A percentile compares a stretch with the other conserved stretches of the same genome.
These are phyloP conservation scores for Globisporangium perplexum DNA, from an alignment of 352 stramenopile species.

Conservation along the genomic window DNA sequence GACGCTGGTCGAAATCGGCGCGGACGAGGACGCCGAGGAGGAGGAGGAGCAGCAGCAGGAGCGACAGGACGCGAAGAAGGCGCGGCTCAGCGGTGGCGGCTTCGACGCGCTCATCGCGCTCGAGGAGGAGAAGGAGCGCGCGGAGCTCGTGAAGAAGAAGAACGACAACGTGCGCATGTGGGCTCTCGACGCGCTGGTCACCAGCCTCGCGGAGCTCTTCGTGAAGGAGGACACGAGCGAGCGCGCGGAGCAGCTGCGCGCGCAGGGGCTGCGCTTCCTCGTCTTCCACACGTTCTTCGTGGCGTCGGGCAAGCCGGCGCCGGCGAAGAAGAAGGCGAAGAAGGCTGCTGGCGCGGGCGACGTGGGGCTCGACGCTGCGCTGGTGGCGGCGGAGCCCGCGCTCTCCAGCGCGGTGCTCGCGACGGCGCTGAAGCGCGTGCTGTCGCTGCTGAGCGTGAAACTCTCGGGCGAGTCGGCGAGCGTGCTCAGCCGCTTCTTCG, in stretches of 20 bases:
- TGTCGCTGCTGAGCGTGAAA: constrained; percentile 52
- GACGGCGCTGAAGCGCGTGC: constrained; percentile 58
- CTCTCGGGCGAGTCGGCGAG: constrained; percentile 34
- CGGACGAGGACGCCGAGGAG: constrained; percentile 29
- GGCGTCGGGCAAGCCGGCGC: constrained; percentile 18
- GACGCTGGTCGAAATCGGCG: constrained; percentile 38
- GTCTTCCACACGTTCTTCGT: constrained; percentile 69
- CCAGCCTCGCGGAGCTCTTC: constrained; percentile 35
- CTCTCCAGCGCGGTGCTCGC: constrained; percentile 40
- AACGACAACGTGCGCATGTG: constrained; percentile 65
- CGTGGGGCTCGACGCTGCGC: constrained; percentile 15
- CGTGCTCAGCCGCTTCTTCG: constrained; percentile 45
- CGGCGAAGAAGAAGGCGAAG: constrained; percentile 43
- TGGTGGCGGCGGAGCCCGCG: constrained; percentile 23
- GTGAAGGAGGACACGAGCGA: constrained; percentile 17
- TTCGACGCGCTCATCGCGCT: constrained; percentile 69
- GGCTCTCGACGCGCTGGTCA: constrained; percentile 60
- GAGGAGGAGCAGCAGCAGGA: too few species aligned
- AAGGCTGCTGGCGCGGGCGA: constrained; percentile 35
- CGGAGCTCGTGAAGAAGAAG: constrained; percentile 40
- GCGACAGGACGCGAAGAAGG: constrained; percentile 28
- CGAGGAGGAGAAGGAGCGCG: constrained; percentile 76
- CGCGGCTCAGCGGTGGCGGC: constrained; percentile 30
- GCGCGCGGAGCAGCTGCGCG: constrained; percentile 18
- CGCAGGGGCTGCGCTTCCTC: constrained; percentile 54